Base-by-base conservation (phyloP, 257 asterid species). In the Misopates orontium region DNA sequence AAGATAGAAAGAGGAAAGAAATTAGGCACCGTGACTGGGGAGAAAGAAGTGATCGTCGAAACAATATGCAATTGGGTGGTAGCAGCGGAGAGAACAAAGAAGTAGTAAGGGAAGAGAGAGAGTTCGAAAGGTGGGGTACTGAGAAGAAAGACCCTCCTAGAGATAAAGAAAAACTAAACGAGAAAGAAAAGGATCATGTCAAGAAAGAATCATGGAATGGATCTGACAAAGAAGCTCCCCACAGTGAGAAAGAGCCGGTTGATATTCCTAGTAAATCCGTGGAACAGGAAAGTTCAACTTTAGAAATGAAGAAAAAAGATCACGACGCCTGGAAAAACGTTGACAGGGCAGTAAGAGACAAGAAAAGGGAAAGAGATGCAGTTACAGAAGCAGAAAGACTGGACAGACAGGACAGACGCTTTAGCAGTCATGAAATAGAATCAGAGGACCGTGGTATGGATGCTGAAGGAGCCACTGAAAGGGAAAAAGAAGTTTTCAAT, bases 1-100 rank as follows among this genome's bases (percentile, higher is more conserved):
- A 79, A 80, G 99, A 93, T 60, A 82, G 92, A 71, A 90, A 87
- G 78, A 82, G 91, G 85, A 93, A 90, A 83, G 99, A 93, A 71
- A 84, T 79, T 71, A 93, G 87, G 77, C 96, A 83, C 50, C 81
- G 96, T 77, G 98, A 93, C 49, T 86, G 91, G 95, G 96, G 83
- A 85, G 98, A 88, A 51, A 84, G 88, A 81, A 82, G 56, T 76
- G 97, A 89, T 60, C 87, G 91, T 32, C 79, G 89, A 76, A 80
- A 59, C 79, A 75, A 67, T 49, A 79, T 78, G 75, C 98, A 81
- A 66, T 71, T 77, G 52, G 83, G 74, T 65, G 79, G 69, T 74
- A 79, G 74, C 79, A 71, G 72, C 75, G 72, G 56, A 50, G 97
- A 90, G 73, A 85, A 72, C 81, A 93, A 85, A 79, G 96, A 87